Conservation (phyloP, 768 basidiomycete genomes). For the Amanita subjunquillea region DNA sequence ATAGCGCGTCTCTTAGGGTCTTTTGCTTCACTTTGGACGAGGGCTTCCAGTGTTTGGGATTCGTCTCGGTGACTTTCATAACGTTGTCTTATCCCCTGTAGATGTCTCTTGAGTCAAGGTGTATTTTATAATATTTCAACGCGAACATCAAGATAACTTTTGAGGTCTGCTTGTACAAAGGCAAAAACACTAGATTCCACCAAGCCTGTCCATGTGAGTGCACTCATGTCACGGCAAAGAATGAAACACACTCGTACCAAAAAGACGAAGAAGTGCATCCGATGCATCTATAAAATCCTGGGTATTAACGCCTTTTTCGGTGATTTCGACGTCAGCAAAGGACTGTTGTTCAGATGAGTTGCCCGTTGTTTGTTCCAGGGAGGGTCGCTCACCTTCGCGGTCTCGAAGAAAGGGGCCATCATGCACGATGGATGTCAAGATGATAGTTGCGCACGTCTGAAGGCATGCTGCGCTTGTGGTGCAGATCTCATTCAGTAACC, state of each 20-base stretch:
- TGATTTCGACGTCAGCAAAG: slow-evolving; percentile 74
- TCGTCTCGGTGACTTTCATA: slow-evolving; percentile 30
- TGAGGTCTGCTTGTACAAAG: slow-evolving; percentile 65
- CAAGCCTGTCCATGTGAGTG: slow-evolving; percentile 36
- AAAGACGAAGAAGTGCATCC: slow-evolving; percentile 74
- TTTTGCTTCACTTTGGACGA: slow-evolving; percentile 41
- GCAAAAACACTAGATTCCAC: slow-evolving; percentile 60
- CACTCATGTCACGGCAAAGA: background rate
- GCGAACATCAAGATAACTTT: slow-evolving; percentile 15
- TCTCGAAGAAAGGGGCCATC: background rate
- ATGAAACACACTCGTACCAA: slow-evolving; percentile 34
- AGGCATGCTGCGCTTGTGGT: too few relatives aligned
- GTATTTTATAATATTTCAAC: background rate
- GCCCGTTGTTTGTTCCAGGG: too few relatives aligned
- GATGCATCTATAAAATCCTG: slow-evolving; percentile 75
- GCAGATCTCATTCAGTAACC: too few relatives aligned
- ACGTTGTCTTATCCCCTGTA: slow-evolving; percentile 55
- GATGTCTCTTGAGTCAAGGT: background rate
- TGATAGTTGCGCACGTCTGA: too few relatives aligned
- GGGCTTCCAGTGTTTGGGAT: slow-evolving; percentile 49
- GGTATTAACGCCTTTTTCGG: slow-evolving; percentile 73
- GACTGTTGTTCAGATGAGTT: slow-evolving; percentile 32
- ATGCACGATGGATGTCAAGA: background rate
- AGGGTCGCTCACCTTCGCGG: background rate
- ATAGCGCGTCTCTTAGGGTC: slow-evolving; percentile 39